phyloP scores from a whole-genome alignment of 2,329 filamentous ascomycete species.

The Colletotrichum agaves region DNA sequence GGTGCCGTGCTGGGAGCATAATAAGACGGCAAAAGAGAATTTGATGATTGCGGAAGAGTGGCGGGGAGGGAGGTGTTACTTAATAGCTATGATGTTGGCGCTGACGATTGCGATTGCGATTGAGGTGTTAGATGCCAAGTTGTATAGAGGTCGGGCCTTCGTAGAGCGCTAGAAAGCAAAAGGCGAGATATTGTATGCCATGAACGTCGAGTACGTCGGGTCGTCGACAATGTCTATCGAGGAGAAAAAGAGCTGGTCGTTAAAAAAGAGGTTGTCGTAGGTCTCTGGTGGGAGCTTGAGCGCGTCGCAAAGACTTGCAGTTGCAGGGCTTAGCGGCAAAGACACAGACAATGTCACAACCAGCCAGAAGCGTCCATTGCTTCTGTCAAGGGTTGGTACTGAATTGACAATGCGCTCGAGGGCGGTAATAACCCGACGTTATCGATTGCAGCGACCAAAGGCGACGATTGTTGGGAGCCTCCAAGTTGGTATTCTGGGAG shows the following conservation, averaged over 20 bases:
- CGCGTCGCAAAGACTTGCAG: conserved; percentile 21
- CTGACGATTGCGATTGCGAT: background rate
- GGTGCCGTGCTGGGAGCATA: conserved; percentile 46
- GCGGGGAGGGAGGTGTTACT: background rate
- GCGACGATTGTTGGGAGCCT: background rate
- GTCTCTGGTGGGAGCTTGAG: background rate
- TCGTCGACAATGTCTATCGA: background rate
- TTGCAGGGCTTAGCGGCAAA: background rate
- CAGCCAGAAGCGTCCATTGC: conserved; percentile 13
- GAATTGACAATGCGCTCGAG: background rate
- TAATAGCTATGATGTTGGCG: background rate
- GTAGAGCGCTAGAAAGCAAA: background rate
- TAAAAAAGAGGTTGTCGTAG: background rate
- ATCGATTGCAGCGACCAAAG: background rate
- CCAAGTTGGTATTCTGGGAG: background rate
- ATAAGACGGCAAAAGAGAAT: conserved; percentile 39
- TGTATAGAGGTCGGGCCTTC: background rate
- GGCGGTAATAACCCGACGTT: background rate
- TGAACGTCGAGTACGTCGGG: conserved; percentile 21
- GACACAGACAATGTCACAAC: background rate
- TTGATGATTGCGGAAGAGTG: background rate
- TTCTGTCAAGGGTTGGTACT: background rate
- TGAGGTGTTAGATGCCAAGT: background rate
- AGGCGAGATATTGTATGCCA: conserved; percentile 2
- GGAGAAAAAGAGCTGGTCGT: background rate